A percentile compares a stretch with the other conserved stretches of the same genome.
Conservation (phyloP, 73 alveolate genomes). For the Vitrella brassicaformis region DNA sequence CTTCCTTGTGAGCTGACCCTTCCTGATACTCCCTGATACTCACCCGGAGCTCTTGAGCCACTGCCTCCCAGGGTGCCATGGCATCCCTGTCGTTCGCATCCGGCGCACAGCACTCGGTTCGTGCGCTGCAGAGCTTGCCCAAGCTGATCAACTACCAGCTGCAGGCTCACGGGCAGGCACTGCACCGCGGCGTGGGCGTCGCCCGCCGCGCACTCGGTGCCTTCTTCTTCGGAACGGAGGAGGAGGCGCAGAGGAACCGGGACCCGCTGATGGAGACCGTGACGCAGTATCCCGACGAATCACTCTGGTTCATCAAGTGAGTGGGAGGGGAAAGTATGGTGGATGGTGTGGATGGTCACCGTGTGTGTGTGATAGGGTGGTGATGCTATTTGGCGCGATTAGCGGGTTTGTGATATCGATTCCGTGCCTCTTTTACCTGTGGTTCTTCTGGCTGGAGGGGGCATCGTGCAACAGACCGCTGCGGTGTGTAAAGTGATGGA, state of each 20-base stretch:
- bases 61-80: no score
- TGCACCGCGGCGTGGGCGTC: no score
- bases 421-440: neutral
- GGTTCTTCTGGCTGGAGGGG: neutral
- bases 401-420: neutral
- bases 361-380: neutral
- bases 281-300: neutral
- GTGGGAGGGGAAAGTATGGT: neutral
- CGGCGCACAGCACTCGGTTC: no score
- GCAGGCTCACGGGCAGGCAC: no score
- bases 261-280: neutral
- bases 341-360: neutral
- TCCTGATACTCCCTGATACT: no score
- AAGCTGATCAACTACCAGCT: no score
- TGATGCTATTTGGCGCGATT: neutral
- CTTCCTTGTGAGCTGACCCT: no score
- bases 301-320: neutral
- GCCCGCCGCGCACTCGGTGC: no score
- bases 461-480: neutral
- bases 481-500: no score
- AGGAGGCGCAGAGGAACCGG: neutral
- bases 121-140: no score
- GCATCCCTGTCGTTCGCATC: no score
- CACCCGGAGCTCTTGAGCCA: no score
- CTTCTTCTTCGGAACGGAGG: neutral